Percentiles rank a stretch among this genome's conserved stretches.
Conservation (phyloP, 1,284 basidiomycete species). For the Ganoderma leucocontextum region DNA sequence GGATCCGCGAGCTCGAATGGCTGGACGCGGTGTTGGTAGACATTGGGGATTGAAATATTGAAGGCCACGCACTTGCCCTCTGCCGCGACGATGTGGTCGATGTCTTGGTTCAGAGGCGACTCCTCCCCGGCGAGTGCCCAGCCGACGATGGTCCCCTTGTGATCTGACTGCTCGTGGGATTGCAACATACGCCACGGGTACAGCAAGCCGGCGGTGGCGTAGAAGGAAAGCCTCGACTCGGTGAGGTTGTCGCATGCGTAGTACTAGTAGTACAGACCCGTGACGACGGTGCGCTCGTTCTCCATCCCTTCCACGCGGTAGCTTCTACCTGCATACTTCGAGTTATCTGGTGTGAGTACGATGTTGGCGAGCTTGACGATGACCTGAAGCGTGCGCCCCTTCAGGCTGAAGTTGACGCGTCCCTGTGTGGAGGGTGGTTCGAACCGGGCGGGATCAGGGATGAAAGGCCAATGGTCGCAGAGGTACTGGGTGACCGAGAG, state of each 20-base stretch:
- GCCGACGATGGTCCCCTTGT: neutral
- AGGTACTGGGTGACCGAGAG: no score
- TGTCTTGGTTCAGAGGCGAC: neutral
- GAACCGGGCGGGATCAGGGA: constrained; percentile 18
- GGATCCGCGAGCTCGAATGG: constrained; percentile 43
- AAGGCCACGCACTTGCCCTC: neutral
- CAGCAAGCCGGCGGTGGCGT: neutral
- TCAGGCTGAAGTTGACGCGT: neutral
- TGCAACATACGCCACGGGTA: neutral
- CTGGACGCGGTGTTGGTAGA: constrained; percentile 46
- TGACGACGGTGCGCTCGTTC: constrained; percentile 57
- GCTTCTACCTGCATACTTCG: constrained; percentile 18
- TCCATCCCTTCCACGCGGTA: constrained; percentile 45
- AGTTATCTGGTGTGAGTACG: neutral
- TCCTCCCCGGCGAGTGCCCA: neutral
- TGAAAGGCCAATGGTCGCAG: no score
- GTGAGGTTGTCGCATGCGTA: constrained; percentile 27
- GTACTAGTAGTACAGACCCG: constrained; percentile 8
- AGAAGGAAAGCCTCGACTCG: constrained; percentile 30
- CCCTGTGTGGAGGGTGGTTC: neutral
- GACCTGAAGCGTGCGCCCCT: neutral
- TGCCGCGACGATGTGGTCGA: neutral
- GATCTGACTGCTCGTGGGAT: neutral
- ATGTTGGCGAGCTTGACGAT: neutral
- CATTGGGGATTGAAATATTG: no score